These are phyloP conservation scores for Cerrena zonata DNA, from an alignment of 1,284 basidiomycete genomes.

Conservation along the genomic window DNA sequence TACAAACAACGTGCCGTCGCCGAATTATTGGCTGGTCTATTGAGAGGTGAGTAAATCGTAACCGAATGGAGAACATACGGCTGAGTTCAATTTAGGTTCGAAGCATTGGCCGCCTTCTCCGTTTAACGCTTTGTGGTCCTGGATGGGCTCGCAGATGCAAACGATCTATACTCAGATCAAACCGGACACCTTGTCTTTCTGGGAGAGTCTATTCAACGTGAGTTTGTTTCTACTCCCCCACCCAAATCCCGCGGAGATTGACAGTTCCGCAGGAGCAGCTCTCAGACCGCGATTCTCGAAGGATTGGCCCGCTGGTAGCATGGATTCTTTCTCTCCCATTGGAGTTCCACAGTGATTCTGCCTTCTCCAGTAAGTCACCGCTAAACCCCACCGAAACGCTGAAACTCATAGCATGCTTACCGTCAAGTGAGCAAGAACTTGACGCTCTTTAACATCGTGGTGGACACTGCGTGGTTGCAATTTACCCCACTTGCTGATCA, in stretches of 20 bases:
- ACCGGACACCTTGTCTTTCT: constrained; percentile 76
- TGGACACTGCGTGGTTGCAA: constrained; percentile 53
- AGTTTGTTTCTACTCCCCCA: constrained; percentile 18
- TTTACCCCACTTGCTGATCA: constrained; percentile 65
- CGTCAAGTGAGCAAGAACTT: constrained; percentile 64
- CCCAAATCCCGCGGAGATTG: too few species aligned
- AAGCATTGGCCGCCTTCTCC: constrained; percentile 82
- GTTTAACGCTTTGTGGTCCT: constrained; percentile 69
- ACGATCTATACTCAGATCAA: constrained; percentile 74
- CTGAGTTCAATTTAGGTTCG: constrained; percentile 49
- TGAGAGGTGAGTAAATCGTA: constrained; percentile 44
- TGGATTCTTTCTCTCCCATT: constrained; percentile 75
- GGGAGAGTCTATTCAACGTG: constrained; percentile 65
- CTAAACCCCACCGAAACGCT: constrained; percentile 1
- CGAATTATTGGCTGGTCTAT: constrained; percentile 76
- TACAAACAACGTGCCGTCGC: constrained; percentile 90
- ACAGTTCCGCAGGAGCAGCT: constrained; percentile 59
- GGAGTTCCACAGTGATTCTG: constrained; percentile 77
- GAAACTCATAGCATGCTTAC: constrained; percentile 11
- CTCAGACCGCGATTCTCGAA: constrained; percentile 78
- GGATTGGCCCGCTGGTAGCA: constrained; percentile 71
- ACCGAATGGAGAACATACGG: not conserved
- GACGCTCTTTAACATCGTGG: constrained; percentile 51
- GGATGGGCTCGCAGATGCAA: constrained; percentile 70
- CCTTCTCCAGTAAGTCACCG: constrained; percentile 58